Evolutionary conservation across 2,329 filamentous ascomycete genomes (phyloP).

Genomic region (Aspergillus japonicus): DNA sequence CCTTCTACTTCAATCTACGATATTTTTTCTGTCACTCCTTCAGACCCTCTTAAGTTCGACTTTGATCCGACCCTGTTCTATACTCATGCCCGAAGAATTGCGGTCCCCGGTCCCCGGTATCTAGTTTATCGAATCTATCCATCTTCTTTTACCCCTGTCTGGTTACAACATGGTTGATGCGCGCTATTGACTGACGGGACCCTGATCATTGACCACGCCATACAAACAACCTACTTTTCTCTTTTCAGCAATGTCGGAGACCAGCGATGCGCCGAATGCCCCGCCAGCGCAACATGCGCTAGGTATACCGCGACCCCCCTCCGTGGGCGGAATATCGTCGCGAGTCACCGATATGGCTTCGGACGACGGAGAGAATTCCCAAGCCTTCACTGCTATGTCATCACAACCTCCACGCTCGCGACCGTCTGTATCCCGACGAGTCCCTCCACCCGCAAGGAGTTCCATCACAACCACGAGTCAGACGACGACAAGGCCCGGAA

Average conservation of each 20-base stretch:
- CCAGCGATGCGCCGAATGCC: constrained; percentile 40
- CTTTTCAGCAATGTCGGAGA: constrained; percentile 30
- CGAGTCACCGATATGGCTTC: constrained; percentile 65
- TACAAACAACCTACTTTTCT: constrained; percentile 23
- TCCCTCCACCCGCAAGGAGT: constrained; percentile 41
- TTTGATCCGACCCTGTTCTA: not conserved
- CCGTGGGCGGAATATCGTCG: constrained; percentile 59
- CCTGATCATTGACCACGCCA: not conserved
- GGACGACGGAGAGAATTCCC: constrained; percentile 50
- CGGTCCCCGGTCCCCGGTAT: not conserved
- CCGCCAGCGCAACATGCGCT: constrained; percentile 44
- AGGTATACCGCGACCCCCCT: constrained; percentile 53
- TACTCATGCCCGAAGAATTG: not conserved
- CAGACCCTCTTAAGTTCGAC: not conserved
- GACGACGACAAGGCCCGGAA: constrained; percentile 52
- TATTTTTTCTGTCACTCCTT: constrained; percentile 20
- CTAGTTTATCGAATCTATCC: not conserved
- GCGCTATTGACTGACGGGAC: constrained; percentile 6
- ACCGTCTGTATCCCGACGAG: constrained; percentile 58
- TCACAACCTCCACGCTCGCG: constrained; percentile 56
- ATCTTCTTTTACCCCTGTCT: constrained; percentile 8
- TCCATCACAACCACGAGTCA: constrained; percentile 45
- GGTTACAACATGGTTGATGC: constrained; percentile 24
- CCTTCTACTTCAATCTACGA: constrained; percentile 1
- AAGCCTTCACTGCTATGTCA: constrained; percentile 45